A percentile compares a stretch with the other conserved stretches of the same genome.
Conservation (phyloP, 495 filamentous ascomycete genomes). For the Astrocystis sublimbata region DNA sequence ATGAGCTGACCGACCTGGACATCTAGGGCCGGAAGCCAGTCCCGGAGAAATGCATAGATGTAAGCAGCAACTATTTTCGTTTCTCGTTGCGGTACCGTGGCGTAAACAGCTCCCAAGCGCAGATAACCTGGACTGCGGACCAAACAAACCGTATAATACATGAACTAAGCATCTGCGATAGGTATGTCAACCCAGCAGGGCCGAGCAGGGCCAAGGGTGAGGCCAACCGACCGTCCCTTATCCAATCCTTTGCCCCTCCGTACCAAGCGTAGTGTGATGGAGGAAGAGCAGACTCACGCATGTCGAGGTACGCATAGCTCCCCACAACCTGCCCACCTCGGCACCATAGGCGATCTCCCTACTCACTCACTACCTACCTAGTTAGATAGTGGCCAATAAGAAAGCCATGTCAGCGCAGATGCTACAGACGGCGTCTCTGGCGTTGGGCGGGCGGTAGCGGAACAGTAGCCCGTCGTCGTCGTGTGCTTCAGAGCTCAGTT, state of each 20-base stretch:
- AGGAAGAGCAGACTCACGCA: background rate
- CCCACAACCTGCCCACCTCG: too few species aligned
- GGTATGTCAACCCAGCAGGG: background rate
- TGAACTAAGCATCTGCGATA: background rate
- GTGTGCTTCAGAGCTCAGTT: too few species aligned
- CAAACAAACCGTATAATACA: background rate
- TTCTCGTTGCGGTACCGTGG: too few species aligned
- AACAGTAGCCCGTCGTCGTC: background rate
- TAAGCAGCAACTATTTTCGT: background rate
- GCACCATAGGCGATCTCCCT: background rate
- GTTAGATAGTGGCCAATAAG: background rate
- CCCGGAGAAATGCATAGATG: background rate
- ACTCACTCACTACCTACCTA: too few species aligned
- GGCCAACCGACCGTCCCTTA: constrained; percentile 5
- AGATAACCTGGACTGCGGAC: background rate
- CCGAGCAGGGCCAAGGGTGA: too few species aligned
- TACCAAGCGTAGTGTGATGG: constrained; percentile 7
- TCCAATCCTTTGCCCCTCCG: constrained; percentile 8
- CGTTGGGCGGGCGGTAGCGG: constrained; percentile 8
- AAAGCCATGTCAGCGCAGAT: background rate
- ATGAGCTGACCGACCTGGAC: too few species aligned
- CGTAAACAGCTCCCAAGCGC: background rate
- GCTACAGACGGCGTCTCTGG: background rate
- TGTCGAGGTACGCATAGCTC: background rate
- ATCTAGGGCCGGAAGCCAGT: too few species aligned